phyloP scores from a whole-genome alignment of 2,329 filamentous ascomycete species.

The Fusarium globosum region DNA sequence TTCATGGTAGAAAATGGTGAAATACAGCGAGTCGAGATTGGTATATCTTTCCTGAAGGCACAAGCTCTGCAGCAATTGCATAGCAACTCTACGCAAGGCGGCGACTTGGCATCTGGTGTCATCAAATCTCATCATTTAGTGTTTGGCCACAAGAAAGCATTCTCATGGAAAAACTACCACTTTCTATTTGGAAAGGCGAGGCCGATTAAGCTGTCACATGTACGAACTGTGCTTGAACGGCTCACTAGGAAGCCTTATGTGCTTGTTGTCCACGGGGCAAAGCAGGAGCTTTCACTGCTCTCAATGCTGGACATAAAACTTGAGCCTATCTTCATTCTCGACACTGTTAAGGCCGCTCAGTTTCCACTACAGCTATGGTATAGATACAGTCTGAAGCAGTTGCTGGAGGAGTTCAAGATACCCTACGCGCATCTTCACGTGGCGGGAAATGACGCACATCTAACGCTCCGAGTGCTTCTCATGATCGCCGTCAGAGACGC shows the following conservation, averaged over 20 bases:
- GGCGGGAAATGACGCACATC: conserved; percentile 44
- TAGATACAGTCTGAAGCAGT: background rate
- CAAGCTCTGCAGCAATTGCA: background rate
- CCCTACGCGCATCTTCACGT: conserved; percentile 11
- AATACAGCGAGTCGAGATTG: conserved; percentile 23
- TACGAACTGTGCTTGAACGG: background rate
- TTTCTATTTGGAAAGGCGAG: conserved; percentile 22
- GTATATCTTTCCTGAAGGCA: conserved; percentile 12
- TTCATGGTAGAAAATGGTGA: conserved; percentile 5
- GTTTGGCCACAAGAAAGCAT: background rate
- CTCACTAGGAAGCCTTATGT: fast-evolving
- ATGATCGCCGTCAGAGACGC: conserved; percentile 11
- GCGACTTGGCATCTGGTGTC: background rate
- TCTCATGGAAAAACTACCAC: background rate
- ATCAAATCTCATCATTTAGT: conserved; percentile 13
- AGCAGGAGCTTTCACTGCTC: background rate
- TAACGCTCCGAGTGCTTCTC: conserved; percentile 28
- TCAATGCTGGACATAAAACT: background rate
- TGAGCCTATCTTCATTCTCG: background rate
- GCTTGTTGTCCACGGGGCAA: fast-evolving
- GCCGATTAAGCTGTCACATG: background rate
- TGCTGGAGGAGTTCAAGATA: background rate
- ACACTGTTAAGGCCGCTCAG: fast-evolving
- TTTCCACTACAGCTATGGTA: background rate
- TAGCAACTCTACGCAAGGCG: background rate